These are phyloP conservation scores for Fraxinus platypoda DNA, from an alignment of 305 asterid species.

Conservation along the genomic window DNA sequence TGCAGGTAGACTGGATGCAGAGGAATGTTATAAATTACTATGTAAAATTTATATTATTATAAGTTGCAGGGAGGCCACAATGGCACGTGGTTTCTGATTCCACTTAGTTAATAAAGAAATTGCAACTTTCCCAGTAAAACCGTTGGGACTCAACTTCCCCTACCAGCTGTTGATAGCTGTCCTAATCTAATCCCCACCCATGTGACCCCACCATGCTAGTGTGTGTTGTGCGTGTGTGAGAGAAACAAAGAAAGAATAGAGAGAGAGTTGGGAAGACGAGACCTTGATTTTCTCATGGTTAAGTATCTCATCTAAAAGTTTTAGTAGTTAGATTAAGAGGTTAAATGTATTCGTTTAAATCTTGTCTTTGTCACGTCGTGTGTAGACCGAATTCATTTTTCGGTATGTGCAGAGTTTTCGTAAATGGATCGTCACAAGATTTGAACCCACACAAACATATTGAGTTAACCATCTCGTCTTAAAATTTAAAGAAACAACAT, in stretches of 20 bases:
- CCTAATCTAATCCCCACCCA: constrained; percentile 54
- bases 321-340: background rate
- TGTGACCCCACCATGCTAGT: constrained; percentile 55
- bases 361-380: background rate
- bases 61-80: constrained; percentile 36
- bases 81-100: constrained; percentile 88
- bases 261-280: background rate
- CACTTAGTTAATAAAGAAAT: constrained; percentile 48
- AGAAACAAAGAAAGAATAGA: constrained; percentile 8
- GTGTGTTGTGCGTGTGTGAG: background rate
- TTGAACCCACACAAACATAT: background rate
- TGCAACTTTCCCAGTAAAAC: constrained; percentile 53
- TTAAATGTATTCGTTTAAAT: background rate
- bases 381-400: background rate
- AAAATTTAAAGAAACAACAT: background rate
- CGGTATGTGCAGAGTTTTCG: background rate
- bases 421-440: background rate
- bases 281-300: background rate
- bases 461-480: background rate
- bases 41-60: constrained; percentile 25
- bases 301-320: background rate
- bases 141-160: constrained; percentile 58
- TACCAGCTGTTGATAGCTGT: constrained; percentile 85
- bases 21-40: constrained; percentile 40
- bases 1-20: constrained; percentile 21